Evolutionary conservation across 2,329 filamentous ascomycete species (phyloP), one percentile per base, ranked within the genome.

Genomic region (Pseudogymnoascus sp.): DNA sequence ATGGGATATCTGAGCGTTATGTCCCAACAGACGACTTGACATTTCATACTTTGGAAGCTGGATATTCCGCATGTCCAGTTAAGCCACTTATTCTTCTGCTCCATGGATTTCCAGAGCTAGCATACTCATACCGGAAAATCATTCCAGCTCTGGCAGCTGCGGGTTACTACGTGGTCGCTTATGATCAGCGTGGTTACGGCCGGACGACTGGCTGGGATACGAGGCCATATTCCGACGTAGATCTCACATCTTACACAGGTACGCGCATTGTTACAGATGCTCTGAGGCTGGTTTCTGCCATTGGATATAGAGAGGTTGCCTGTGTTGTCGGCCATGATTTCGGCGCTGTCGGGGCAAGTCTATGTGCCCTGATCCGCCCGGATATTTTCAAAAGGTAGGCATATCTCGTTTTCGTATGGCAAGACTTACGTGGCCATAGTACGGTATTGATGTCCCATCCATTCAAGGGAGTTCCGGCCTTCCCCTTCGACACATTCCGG

Each of bases 41-140:
- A 21, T 85, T 84, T 71, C 86, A 89, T 71, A 71, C 84, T 36
- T 76, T 88, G 15, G 79, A 81, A 66, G 77, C 84, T 13, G 82
- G 83, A 41, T 70, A 75, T 36, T 70, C 72, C 26, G 70, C 74
- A 2, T 62, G 68, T 11, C 70, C 68, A 11, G 67, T 73, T 24
- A 77, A 75, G 5, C 84, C 84, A 1, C 76, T 88, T 9, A 73
- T 88, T 7, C 70, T 88, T 5, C 80, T 87, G 58, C 79, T 83
- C 57, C 86, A 88, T 71, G 86, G 86, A 37, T 89, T 83, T 64
- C 86, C 86, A 1, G 86, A 89, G 68, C 76, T 89, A 1, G 84
- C 86, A 29, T 89, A 81, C 70, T 88, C 85, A 54, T 89, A 86
- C 85, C 82, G 86, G 59, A 83, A 84, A 61, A 73, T 88, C 36